Evolutionary conservation across 495 filamentous ascomycete species (phyloP).

Genomic region (Cenococcum geophilum): DNA sequence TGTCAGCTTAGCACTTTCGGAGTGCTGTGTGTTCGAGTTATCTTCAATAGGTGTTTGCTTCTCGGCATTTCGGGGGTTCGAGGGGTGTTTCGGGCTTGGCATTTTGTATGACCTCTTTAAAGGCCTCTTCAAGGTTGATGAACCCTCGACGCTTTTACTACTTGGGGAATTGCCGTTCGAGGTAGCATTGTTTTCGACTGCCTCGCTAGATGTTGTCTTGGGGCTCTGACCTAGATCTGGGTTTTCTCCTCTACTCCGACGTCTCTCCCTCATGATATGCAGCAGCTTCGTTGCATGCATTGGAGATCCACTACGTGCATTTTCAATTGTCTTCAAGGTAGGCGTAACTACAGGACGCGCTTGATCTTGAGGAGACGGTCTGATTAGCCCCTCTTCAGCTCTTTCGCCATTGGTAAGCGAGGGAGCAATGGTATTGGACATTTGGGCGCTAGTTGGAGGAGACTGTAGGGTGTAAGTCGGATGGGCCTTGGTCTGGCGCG

Average conservation of each 20-base stretch:
- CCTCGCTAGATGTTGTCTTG: neutral
- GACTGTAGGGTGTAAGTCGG: neutral
- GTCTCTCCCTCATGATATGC: neutral
- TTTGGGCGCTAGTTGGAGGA: neutral
- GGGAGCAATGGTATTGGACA: neutral
- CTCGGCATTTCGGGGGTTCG: neutral
- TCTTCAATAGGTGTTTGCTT: neutral
- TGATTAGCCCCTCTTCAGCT: neutral
- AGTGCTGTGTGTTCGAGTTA: neutral
- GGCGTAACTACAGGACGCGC: no score
- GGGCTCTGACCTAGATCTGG: neutral
- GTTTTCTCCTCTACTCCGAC: neutral
- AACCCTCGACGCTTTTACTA: neutral
- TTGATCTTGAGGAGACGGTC: neutral
- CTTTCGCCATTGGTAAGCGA: neutral
- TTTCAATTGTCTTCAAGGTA: neutral
- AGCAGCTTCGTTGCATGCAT: neutral
- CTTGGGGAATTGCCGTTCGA: neutral
- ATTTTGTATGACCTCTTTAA: constrained; percentile 4
- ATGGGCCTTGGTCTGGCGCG: neutral
- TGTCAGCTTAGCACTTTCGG: no score
- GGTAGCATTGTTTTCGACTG: neutral
- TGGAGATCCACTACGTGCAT: neutral
- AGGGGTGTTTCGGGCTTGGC: neutral
- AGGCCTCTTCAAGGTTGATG: constrained; percentile 14